Evolutionary conservation across 2,329 filamentous ascomycete genomes (phyloP), one percentile per base, ranked within the genome.

Genomic region (Calonectria crousiana): DNA sequence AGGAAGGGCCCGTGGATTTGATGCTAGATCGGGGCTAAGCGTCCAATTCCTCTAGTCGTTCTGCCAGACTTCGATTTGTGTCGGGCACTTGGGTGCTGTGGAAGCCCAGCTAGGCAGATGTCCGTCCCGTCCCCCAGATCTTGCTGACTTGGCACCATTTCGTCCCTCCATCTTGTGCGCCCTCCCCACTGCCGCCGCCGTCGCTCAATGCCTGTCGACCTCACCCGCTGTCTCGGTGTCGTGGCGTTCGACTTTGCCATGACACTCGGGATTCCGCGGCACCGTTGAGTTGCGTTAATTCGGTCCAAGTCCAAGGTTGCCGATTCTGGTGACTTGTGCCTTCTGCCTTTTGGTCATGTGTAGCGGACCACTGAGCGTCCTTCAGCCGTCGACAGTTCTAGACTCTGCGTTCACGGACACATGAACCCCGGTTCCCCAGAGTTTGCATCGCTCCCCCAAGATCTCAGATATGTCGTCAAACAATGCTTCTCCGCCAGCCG

Each of bases 161-260:
- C 58, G 32, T 32, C 23, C 58, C 32, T 30, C 47, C n/a, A 32
- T 60, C 38, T 18, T 26, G 26, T 16, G 32, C 34, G 9, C 44
- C 13, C 30, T 36, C 67, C 23, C 52, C 51, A 41, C 49, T 36
- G 71, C 52, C 66, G 67, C 44, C 71, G 26, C 51, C 71, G 56
- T 47, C 71, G 47, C 65, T 69, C 67, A 58, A 72, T 58, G 68
- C 34, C 30, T 34, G 64, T 72, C 65, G 70, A 44, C 70, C 32
- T 67, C 58, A 47, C 65, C 32, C 52, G 30, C 56, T 28, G 41
- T 60, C 36, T 75, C 72, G 36, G 65, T 52, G 53, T 72, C 64
- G 78, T 78, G 74, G 76, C 71, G 71, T 49, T 60, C 68, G 65
- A 62, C 60, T 62, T 67, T 23, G 16, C 28, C 51, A 53, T 68